A percentile compares a stretch with the other conserved stretches of the same genome.
Evolutionary conservation across 805 yeast species (phyloP).

Genomic region (Nakazawaea ishiwadae): DNA sequence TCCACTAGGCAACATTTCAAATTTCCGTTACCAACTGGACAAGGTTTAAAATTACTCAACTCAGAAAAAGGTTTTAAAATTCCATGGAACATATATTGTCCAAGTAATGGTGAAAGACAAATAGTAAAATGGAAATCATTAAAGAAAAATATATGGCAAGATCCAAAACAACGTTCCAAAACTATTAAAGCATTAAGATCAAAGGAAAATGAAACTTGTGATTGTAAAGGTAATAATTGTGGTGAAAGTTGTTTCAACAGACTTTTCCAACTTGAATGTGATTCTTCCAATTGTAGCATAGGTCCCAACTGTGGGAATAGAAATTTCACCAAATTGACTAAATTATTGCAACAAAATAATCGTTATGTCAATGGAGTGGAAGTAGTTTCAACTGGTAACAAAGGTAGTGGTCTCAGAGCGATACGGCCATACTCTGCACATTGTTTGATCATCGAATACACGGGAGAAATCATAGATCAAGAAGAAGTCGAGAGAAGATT

Average conservation of each 20-base stretch:
- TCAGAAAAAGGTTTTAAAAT: conserved; percentile 21
- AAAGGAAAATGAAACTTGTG: conserved; percentile 15
- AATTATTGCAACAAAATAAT: conserved; percentile 13
- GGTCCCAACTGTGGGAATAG: conserved; percentile 34
- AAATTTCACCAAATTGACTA: conserved; percentile 23
- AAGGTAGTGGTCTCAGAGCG: conserved; percentile 41
- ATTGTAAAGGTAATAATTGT: conserved; percentile 22
- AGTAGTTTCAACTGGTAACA: conserved; percentile 30
- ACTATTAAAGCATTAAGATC: conserved; percentile 4
- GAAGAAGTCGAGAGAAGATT: conserved; percentile 33
- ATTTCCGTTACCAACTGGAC: conserved; percentile 20
- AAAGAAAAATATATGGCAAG: conserved; percentile 17
- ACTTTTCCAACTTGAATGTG: conserved; percentile 29
- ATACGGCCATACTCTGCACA: conserved; percentile 30
- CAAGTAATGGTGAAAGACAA: conserved; percentile 20
- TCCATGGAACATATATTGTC: conserved; percentile 31
- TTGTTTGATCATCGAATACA: conserved; percentile 40
- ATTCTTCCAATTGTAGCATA: conserved; percentile 24
- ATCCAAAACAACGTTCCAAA: conserved; percentile 4
- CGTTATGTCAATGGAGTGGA: conserved; percentile 23
- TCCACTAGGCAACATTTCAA: conserved; percentile 12
- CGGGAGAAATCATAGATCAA: conserved; percentile 43
- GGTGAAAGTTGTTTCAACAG: conserved; percentile 30
- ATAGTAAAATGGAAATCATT: conserved; percentile 25
- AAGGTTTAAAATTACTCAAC: conserved; percentile 16